Base-by-base conservation (phyloP, 2,329 filamentous ascomycete genomes). In the Diaporthe vexans region DNA sequence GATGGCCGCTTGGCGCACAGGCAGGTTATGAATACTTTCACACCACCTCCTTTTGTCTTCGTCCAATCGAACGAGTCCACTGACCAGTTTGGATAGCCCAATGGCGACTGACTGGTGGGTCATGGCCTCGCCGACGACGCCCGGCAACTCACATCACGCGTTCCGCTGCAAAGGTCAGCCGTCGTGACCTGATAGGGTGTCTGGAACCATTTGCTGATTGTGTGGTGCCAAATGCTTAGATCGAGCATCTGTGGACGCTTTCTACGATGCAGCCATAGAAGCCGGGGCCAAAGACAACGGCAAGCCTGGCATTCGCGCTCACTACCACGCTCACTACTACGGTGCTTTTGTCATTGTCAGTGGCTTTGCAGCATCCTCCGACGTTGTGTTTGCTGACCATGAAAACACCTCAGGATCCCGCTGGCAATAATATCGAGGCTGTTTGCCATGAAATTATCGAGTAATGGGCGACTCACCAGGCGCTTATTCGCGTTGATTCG, bases 381-480 rank as follows among this genome's bases (percentile, higher is more conserved):
- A 29, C 26, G 29, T 8, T 37, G 29, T 8, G 11, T 33, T 21
- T 26, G n/a, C 63, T 68, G 48, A 68, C 33, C 4, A 13, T 4
- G 15, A 17, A 11, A 29, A 26, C 6, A 1, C 11, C 3, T 0
- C 21, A 68, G 63, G 63, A 89, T 77, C 86, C 87, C 1, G 79
- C 82, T 4, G 88, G 88, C 0, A 89, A 89, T 77, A 90, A 90
- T 76, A 84, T 89, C 58, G 88, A 90, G 80, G 83, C 83, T 69
- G 82, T 87, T 15, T 82, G 80, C 58, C 63, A 72, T 46, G 63
- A 76, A 33, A 29, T 72, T 15, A 48, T 54, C 9, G 63, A 68
- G 33, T 26, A 21, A 37, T 19, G n/a, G 19, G 19, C 9, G 33
- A 29, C 3, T 15, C 26, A 3, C 40, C 21, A 11, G 21, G n/a